Evolutionary conservation across 1,284 basidiomycete genomes (phyloP).

Genomic region (Marasmius tenuissimus): DNA sequence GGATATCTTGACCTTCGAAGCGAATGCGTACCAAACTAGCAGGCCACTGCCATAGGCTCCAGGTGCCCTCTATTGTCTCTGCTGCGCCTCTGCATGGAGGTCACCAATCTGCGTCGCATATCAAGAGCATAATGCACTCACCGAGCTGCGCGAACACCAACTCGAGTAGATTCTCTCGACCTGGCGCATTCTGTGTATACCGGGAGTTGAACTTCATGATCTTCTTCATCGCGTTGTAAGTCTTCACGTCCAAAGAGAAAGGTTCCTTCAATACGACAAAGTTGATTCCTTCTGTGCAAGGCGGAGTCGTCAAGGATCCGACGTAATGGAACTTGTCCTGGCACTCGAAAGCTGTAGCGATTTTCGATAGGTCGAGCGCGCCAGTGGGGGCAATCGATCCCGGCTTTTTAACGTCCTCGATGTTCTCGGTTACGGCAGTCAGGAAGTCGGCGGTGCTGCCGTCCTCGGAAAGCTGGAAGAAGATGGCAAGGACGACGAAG

Average conservation of each 20-base stretch:
- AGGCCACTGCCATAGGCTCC: too few relatives aligned
- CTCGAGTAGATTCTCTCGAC: neutral
- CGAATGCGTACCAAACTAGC: too few relatives aligned
- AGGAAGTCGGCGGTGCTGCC: neutral
- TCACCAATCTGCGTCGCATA: too few relatives aligned
- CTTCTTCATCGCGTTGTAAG: constrained; percentile 4
- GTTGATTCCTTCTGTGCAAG: constrained; percentile 9
- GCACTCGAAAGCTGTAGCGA: neutral
- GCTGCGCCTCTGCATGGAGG: too few relatives aligned
- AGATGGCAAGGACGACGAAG: constrained; percentile 3
- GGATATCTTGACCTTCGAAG: too few relatives aligned
- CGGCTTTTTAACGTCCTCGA: neutral
- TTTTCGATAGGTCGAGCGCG: constrained; percentile 1
- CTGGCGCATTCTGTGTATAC: neutral
- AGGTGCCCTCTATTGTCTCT: too few relatives aligned
- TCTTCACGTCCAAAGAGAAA: neutral
- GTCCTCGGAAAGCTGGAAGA: neutral
- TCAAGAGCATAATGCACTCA: too few relatives aligned
- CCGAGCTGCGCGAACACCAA: neutral
- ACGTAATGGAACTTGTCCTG: neutral
- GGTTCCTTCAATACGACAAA: constrained; percentile 1
- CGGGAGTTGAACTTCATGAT: constrained; percentile 2
- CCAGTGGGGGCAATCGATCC: neutral
- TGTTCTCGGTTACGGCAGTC: neutral
- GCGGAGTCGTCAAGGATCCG: constrained; percentile 11